Base-by-base conservation (phyloP, 257 asterid genomes). In the Apocynum venetum region DNA sequence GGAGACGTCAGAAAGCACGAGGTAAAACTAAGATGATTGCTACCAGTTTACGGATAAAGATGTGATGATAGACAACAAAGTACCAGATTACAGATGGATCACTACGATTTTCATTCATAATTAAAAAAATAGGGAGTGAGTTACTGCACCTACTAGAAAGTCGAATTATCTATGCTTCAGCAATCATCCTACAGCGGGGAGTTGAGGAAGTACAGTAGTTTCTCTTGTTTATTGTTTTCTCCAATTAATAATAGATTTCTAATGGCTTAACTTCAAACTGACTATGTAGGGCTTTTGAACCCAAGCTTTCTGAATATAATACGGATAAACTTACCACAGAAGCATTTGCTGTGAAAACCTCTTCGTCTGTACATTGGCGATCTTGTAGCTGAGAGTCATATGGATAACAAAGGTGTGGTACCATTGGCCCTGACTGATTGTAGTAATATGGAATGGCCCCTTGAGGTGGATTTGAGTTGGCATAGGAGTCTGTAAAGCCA, bases 331-430 rank as follows among this genome's bases (percentile, higher is more conserved):
- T 76, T 84, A 89, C 99, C 87, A 60, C 48, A 14, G 99, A 88
- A 73, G 99, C 96, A 76, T 91, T 93, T 36, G 83, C 89, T 88
- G 90, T 83, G 2, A 96, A 85, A 49, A 92, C 86, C 80, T 96
- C 97, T 69, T 82, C 82, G 49, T 84, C 82, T 0, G 94, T 84
- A 79, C 99, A 96, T 4, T 78, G 65, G 4, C 87, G 96, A 79
- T 91, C 92, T 74, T 89, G 97, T 75, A 93, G 88, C 77, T 80
- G 91, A 41, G 96, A 78, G 56, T 90, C 93, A 43, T 91, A 96
- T 19, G 97, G 99, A 76, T 90, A 89, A 79, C 99, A 96, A 79
- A 96, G 96, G 36, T 82, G 91, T 67, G 94, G 97, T 65, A 96
- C 73, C 36, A 77, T 4, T 0, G 97, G 95, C 20, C 98, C 99